Evolutionary conservation across 768 basidiomycete genomes (phyloP).

Genomic region (Collybia nuda): DNA sequence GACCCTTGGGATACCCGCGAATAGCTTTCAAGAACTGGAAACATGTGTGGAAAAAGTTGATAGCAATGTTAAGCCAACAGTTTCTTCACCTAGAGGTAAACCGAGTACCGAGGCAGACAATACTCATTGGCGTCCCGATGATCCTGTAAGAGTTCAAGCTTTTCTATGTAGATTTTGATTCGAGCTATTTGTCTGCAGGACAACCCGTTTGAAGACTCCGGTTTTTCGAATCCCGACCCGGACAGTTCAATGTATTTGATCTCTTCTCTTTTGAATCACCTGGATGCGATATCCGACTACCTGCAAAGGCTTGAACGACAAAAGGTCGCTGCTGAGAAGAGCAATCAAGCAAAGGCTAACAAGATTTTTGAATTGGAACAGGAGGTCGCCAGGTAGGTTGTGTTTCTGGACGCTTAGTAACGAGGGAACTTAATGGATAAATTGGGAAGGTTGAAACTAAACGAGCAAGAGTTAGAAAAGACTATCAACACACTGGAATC

Average conservation of each 20-base stretch:
- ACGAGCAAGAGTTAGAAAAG: too few species aligned
- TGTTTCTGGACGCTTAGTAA: too few species aligned
- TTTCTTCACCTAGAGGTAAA: neutral
- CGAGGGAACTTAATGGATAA: neutral
- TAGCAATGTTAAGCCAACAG: neutral
- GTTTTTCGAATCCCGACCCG: neutral
- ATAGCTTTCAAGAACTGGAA: neutral
- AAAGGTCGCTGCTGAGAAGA: conserved; percentile 30
- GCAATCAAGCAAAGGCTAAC: conserved; percentile 29
- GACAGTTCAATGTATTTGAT: conserved; percentile 2
- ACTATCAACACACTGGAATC: too few species aligned
- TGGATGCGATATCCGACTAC: conserved; percentile 20
- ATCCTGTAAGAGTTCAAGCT: conserved; percentile 7
- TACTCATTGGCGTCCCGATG: conserved; percentile 2
- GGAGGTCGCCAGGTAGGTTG: conserved; percentile 24
- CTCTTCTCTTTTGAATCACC: conserved; percentile 10
- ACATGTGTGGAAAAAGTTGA: neutral
- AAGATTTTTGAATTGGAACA: conserved; percentile 27
- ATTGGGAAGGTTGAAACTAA: conserved; percentile 8
- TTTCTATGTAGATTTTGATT: neutral
- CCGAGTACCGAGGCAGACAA: neutral
- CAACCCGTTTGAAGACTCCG: conserved; percentile 6
- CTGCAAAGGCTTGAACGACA: conserved; percentile 39
- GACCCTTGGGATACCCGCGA: conserved; percentile 8
- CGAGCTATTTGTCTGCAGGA: conserved; percentile 3